phyloP scores from a whole-genome alignment of 2,329 filamentous ascomycete genomes.

The Graphium sp. region DNA sequence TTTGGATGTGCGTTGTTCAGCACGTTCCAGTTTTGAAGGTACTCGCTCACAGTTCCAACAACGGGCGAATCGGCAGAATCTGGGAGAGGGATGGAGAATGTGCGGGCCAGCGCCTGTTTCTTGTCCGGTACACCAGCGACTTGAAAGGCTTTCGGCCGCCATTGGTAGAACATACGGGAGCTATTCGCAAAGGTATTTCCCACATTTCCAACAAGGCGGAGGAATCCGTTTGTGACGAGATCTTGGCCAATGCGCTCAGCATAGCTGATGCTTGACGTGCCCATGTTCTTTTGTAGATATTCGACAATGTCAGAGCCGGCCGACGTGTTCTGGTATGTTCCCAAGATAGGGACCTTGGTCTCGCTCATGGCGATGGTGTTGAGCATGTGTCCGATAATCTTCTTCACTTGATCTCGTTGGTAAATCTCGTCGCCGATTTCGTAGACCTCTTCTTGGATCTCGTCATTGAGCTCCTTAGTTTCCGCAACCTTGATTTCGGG shows the following conservation, averaged over 20 bases:
- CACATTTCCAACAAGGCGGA: constrained; percentile 84
- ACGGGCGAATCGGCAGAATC: constrained; percentile 54
- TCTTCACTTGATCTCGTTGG: constrained; percentile 73
- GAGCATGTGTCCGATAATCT: constrained; percentile 73
- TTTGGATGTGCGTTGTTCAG: constrained; percentile 78
- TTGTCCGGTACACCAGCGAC: constrained; percentile 77
- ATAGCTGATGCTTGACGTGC: constrained; percentile 69
- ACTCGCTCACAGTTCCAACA: constrained; percentile 72
- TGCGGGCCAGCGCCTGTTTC: constrained; percentile 55
- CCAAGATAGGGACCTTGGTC: constrained; percentile 87
- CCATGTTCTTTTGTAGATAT: constrained; percentile 82
- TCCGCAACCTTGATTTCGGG: constrained; percentile 81
- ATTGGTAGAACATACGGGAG: constrained; percentile 94
- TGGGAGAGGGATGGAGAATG: constrained; percentile 51
- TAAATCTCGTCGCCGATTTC: constrained; percentile 89
- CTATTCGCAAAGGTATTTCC: constrained; percentile 95
- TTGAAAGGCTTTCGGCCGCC: constrained; percentile 84
- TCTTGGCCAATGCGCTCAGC: constrained; percentile 93
- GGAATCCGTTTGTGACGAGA: constrained; percentile 67
- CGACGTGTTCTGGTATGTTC: constrained; percentile 87
- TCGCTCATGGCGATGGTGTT: constrained; percentile 76
- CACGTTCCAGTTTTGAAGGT: constrained; percentile 83
- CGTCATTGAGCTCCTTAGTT: constrained; percentile 41
- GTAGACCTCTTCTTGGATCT: constrained; percentile 66
- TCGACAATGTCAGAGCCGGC: constrained; percentile 87